Percentiles rank a stretch among this genome's conserved stretches.
Conservation (phyloP, 2,329 filamentous ascomycete genomes). For the Colletotrichum ledebouriae region DNA sequence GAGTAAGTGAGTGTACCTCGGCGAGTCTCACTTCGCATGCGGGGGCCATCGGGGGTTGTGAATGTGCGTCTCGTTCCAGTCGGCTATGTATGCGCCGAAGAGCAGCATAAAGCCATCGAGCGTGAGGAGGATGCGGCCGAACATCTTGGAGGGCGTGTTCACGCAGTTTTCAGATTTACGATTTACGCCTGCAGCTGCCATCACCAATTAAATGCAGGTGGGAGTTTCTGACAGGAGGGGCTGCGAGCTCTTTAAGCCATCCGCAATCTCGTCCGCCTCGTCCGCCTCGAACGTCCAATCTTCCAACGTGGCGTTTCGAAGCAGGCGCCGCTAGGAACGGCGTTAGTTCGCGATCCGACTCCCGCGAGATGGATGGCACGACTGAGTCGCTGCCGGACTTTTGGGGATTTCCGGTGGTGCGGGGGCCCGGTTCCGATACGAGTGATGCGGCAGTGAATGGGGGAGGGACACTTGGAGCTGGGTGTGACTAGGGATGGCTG, state of each 20-base stretch:
- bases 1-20: neutral
- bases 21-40: conserved; percentile 55
- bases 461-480: neutral
- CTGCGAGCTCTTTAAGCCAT: conserved; percentile 16
- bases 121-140: conserved; percentile 57
- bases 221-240: neutral
- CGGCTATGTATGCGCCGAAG: conserved; percentile 54
- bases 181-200: too few relatives aligned
- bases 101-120: conserved; percentile 54
- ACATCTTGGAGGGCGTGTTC: conserved; percentile 42
- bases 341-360: neutral
- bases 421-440: conserved; percentile 2
- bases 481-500: neutral
- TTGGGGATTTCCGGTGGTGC: conserved; percentile 36
- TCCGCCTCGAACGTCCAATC: neutral
- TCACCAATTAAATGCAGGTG: too few relatives aligned
- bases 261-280: neutral
- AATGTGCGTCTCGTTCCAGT: conserved; percentile 58
- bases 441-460: neutral
- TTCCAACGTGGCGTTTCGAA: neutral
- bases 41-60: conserved; percentile 61
- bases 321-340: neutral
- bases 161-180: neutral
- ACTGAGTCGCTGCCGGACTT: neutral
- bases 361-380: neutral